phyloP scores from a whole-genome alignment of 192 early-diverging fungal species.

The Entomortierella parvispora region DNA sequence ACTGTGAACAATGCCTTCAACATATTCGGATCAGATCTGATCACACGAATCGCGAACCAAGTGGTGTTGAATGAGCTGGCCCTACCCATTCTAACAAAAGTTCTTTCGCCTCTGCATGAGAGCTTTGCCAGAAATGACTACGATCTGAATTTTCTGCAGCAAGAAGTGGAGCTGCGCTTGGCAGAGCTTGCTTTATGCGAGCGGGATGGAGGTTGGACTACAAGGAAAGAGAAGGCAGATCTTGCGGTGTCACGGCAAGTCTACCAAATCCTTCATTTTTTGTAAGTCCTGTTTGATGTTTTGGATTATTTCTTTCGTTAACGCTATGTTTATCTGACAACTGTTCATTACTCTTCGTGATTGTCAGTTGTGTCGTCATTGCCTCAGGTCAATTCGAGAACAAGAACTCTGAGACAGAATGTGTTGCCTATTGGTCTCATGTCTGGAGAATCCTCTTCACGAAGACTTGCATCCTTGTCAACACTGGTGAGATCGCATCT shows the following conservation, averaged over 20 bases:
- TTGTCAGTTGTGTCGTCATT: conserved; percentile 14
- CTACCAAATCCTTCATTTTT: conserved; percentile 6
- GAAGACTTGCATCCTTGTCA: not conserved
- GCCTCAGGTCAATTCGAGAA: conserved; percentile 4
- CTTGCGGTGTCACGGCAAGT: conserved; percentile 4
- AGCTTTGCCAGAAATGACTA: conserved; percentile 11
- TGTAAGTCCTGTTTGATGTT: conserved; percentile 2
- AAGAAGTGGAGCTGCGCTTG: conserved; percentile 8
- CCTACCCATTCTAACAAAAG: conserved; percentile 10
- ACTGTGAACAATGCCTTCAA: conserved; percentile 10
- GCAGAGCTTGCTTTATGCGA: conserved; percentile 7
- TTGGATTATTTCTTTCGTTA: not conserved
- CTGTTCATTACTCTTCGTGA: not conserved
- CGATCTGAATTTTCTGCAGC: conserved; percentile 12
- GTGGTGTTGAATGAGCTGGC: conserved; percentile 1
- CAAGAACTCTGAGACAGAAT: conserved; percentile 7
- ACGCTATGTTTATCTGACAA: not conserved
- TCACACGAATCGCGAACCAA: conserved; percentile 10
- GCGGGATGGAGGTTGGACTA: conserved; percentile 2
- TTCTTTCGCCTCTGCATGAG: conserved; percentile 10
- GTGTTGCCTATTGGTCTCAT: conserved; percentile 7
- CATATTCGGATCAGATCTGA: conserved; percentile 7
- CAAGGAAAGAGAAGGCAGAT: conserved; percentile 6
- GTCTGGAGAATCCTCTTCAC: conserved; percentile 15
- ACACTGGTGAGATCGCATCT: conserved; percentile 16